Evolutionary conservation across 1,284 basidiomycete genomes (phyloP), one percentile per base, ranked within the genome.

Genomic region (Sporisorium exsertum): DNA sequence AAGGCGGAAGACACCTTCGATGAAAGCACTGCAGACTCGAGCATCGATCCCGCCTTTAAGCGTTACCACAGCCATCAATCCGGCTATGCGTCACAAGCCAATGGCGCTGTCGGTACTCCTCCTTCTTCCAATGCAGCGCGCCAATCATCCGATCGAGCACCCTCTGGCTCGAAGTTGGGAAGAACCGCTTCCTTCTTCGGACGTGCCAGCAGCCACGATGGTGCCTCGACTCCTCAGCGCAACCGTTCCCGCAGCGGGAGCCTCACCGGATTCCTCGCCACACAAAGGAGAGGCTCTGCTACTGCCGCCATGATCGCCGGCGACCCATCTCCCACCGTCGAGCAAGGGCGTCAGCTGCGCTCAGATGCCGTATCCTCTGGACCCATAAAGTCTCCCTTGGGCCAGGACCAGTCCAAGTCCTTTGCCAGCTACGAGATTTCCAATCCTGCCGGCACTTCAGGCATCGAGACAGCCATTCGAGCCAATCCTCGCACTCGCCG

Each of bases 181-280:
- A 59, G 65, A 12, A 67, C 65, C 13, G 27, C 65, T 20, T 66
- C 74, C 46, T 58, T 73, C 53, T 77, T 77, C 26, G 74, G 70
- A 16, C 65, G 74, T 13, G 64, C 71, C 43, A 77, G 74, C 53
- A 77, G 70, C 20, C 70, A 77, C n/a, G 74, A 77, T 50, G 74
- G 67, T 10, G 65, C 74, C 5, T 58, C 68, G 2, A 70, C 70
- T 2, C 70, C 63, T 3, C 62, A 58, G 29, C 59, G 58, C 40
- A 60, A 49, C 35, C 65, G 74, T 13, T 66, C 70, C 5, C 74
- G 74, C 24, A 77, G 74, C 53, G 70, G 74, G 26, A 77, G 74
- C 33, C 37, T 72, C 10, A 58, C 74, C 6, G 64, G 74, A 16
- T 72, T 72, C 51, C 45, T 68, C 18, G 58, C 57, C 20, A 42